Base-by-base conservation (phyloP, 495 filamentous ascomycete genomes). In the Aspergillus sparsus region DNA sequence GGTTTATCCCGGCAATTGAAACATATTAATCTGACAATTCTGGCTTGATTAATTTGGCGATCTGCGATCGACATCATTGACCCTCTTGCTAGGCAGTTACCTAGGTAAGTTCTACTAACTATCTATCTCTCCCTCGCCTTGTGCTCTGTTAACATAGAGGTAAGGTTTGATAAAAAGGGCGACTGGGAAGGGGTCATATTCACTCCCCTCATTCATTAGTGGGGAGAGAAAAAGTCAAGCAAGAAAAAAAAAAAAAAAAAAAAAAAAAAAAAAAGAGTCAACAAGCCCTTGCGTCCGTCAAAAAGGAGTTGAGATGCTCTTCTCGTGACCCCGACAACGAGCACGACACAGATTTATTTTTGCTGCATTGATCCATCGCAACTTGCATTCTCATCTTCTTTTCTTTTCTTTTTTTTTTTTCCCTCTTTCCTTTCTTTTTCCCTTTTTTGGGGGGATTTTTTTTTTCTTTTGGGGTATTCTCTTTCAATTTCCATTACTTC, bases 111-210 rank as follows among this genome's bases (percentile, higher is more conserved):
- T 46, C 42, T 33, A 42, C 35, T 42, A 36, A 57, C 62, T 64
- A 64, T 60, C 60, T 50, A 32, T 57, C 50, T 31, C 58, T 58
- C 56, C 65, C 59, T 62, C 61, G 32, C 59, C 44, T 58, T 37
- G 47, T 44, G 27, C 32, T 57, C 55, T 52, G 54, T 61, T 47
- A 46, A 56, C 55, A 27, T 44, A 16, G 57, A 64, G 61, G 66
- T 57, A 66, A 64, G 63, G 63, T 66, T 62, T 64, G 53, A 68
- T 53, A n/a, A 16, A 55, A 58, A 66, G 63, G 61, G 59, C 52
- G 59, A 50, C 44, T 62, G 50, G 41, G 55, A 63, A 63, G 62
- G 62, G 65, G 62, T 61, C 46, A 12, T 46, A 55, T 57, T 49
- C 58, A 41, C 54, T 53, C 55, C 37, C 53, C 60, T 49, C 44